Percentiles rank a stretch among this genome's conserved stretches.
phyloP scores from a whole-genome alignment of 2,329 filamentous ascomycete genomes.

The Tolypocladium pustulatum region DNA sequence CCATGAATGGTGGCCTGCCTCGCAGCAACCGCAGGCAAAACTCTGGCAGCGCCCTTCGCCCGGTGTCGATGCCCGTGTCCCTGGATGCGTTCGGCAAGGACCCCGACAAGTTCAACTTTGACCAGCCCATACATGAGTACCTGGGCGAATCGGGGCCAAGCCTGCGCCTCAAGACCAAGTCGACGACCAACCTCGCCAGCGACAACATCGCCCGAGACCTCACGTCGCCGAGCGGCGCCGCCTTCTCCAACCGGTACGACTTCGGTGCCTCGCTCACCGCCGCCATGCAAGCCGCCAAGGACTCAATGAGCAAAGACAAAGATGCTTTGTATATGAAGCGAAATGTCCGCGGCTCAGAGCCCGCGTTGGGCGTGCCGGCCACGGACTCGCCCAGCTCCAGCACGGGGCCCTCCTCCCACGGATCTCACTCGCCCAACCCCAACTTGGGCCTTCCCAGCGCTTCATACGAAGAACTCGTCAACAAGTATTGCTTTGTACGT shows the following conservation, averaged over 20 bases:
- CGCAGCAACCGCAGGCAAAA: slow-evolving; percentile 52
- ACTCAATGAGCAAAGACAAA: slow-evolving; percentile 45
- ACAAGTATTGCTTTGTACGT: slow-evolving; percentile 99
- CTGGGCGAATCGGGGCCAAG: slow-evolving; percentile 51
- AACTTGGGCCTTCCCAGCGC: slow-evolving; percentile 60
- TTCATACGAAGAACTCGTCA: slow-evolving; percentile 92
- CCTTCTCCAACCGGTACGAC: slow-evolving; percentile 89
- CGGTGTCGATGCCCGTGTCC: slow-evolving; percentile 44
- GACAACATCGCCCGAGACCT: slow-evolving; percentile 46
- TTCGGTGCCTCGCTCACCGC: slow-evolving; percentile 86
- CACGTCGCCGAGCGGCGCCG: slow-evolving; percentile 51
- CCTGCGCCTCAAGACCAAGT: slow-evolving; percentile 63
- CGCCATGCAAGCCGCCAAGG: slow-evolving; percentile 66
- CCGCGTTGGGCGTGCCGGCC: slow-evolving; percentile 9
- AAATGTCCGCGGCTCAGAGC: slow-evolving; percentile 21
- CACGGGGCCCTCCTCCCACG: slow-evolving; percentile 17
- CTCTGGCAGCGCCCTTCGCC: slow-evolving; percentile 29
- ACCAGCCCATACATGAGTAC: slow-evolving; percentile 49
- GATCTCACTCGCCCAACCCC: slow-evolving; percentile 41
- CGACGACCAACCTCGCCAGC: slow-evolving; percentile 50
- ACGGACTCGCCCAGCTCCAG: slow-evolving; percentile 9
- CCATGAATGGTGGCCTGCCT: slow-evolving; percentile 43
- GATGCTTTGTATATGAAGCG: slow-evolving; percentile 49
- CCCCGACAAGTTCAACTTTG: slow-evolving; percentile 43
- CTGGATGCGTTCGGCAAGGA: slow-evolving; percentile 64